Conservation (phyloP, 345 rosid genomes). For the Salix viminalis region DNA sequence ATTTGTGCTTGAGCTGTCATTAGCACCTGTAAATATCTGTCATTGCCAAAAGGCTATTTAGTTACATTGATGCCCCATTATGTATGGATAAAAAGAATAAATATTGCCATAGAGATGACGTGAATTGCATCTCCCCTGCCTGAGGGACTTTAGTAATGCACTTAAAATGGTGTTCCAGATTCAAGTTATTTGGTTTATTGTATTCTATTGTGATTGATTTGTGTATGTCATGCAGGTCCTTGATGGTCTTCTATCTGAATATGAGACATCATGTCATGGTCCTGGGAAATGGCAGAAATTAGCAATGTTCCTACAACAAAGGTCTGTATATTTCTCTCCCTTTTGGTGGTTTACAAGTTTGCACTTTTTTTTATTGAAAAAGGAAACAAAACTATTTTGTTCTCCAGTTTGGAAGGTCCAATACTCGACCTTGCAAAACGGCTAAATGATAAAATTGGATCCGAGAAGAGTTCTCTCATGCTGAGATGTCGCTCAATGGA, state of each 20-base stretch:
- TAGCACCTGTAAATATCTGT: not conserved
- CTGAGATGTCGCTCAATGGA: slow-evolving; percentile 80
- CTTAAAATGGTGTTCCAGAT: not conserved
- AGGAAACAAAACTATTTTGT: not conserved
- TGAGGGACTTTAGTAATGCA: not conserved
- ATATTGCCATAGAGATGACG: not conserved
- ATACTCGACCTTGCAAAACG: slow-evolving; percentile 74
- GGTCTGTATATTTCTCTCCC: slow-evolving; percentile 36
- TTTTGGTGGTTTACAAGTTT: not conserved
- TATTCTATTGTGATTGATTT: not conserved
- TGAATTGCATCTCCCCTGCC: not conserved
- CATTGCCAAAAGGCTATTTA: not conserved
- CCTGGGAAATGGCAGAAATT: slow-evolving; percentile 94
- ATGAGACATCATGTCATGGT: slow-evolving; percentile 73
- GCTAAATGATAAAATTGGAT: slow-evolving; percentile 68
- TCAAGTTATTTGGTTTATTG: not conserved
- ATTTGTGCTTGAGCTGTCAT: not conserved
- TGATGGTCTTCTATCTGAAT: slow-evolving; percentile 70
- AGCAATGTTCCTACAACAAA: slow-evolving; percentile 75
- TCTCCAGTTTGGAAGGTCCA: slow-evolving; percentile 83
- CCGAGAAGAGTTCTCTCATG: slow-evolving; percentile 73
- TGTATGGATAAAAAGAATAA: not conserved
- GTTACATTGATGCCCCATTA: not conserved
- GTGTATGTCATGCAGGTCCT: slow-evolving; percentile 53
- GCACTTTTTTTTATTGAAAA: not conserved